A percentile compares a stretch with the other conserved stretches of the same genome.
Evolutionary conservation across 345 rosid genomes (phyloP).

Genomic region (Gossypioides kirkii): DNA sequence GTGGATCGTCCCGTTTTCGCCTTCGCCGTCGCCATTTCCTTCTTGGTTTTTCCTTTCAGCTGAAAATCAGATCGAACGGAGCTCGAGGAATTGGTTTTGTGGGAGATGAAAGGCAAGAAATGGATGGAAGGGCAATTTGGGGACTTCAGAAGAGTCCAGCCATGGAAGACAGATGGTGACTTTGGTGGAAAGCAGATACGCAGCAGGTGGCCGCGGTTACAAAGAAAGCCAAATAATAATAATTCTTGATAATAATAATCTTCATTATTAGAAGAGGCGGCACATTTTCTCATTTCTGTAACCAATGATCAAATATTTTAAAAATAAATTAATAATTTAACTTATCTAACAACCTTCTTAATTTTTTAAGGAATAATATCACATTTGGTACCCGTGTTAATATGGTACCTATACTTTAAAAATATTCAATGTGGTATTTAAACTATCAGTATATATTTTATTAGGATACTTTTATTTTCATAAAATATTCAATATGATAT

Average conservation of each 20-base stretch:
- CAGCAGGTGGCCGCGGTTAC: neutral
- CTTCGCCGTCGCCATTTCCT: slow-evolving; percentile 52
- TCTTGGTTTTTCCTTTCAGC: neutral
- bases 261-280: neutral
- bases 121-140: neutral
- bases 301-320: neutral
- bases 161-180: slow-evolving; percentile 8
- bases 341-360: neutral
- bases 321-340: neutral
- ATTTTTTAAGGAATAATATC: too few species aligned
- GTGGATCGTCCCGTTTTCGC: slow-evolving; percentile 51
- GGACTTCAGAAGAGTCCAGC: neutral
- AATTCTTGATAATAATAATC: neutral
- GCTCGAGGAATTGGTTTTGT: neutral
- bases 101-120: neutral
- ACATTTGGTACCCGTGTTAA: too few species aligned
- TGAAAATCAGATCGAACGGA: neutral
- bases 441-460: too few species aligned
- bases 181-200: neutral
- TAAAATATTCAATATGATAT: too few species aligned
- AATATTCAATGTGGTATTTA: too few species aligned
- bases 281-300: neutral
- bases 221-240: neutral
- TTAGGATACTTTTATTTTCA: too few species aligned
- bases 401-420: accelerated